Evolutionary conservation across 1,139 yeast genomes (phyloP).

Genomic region (Saccharomyces pastorianus): DNA sequence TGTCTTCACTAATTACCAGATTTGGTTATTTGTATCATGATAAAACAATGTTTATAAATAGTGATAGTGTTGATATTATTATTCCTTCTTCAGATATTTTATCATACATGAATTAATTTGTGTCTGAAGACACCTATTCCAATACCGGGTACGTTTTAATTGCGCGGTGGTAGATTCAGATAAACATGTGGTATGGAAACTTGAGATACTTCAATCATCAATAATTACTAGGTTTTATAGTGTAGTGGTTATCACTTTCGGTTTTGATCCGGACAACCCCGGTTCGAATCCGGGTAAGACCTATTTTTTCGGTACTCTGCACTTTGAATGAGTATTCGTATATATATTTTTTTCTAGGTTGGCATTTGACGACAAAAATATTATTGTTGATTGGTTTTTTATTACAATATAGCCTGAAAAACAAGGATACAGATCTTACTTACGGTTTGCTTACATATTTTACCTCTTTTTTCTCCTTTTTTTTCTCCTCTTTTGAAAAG

Average conservation of each 20-base stretch:
- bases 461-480: neutral
- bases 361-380: neutral
- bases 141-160: neutral
- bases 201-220: too few species aligned
- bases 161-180: too few species aligned
- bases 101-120: too few species aligned
- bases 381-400: neutral
- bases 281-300: slow-evolving; percentile 95
- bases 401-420: neutral
- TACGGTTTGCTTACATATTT: neutral
- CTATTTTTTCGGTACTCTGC: slow-evolving; percentile 35
- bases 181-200: too few species aligned
- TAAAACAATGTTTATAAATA: too few species aligned
- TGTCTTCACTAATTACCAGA: too few species aligned
- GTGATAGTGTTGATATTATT: too few species aligned
- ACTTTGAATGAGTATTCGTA: neutral
- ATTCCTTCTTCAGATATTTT: too few species aligned
- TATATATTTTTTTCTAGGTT: neutral
- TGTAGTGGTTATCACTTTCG: slow-evolving; percentile 63
- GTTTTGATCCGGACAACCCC: slow-evolving; percentile 81
- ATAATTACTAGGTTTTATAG: slow-evolving; percentile 33
- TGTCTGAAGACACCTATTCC: too few species aligned
- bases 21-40: too few species aligned
- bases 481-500: neutral
- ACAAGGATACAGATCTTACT: neutral